Base-by-base conservation (phyloP, 2,329 filamentous ascomycete species). In the Dryadomyces quercus-mongolicae region DNA sequence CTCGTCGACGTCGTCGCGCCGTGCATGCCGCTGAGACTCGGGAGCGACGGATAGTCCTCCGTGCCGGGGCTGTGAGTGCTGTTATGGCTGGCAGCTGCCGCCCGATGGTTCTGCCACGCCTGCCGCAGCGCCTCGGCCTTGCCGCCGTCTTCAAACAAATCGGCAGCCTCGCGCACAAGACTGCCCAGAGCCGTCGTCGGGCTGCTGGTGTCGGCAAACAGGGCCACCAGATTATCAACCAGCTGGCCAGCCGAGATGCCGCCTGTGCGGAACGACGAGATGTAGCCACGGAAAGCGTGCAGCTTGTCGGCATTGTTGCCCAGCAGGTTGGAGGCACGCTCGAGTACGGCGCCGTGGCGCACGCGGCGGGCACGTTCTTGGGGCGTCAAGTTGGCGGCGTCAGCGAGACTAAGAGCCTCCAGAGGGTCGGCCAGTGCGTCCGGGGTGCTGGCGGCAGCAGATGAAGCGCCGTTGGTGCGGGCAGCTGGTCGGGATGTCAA, bases 61-160 rank as follows among this genome's bases (percentile, higher is more conserved):
- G 25, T n/a, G 2, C 22, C 18, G 18, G 45, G 15, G 47, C n/a
- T n/a, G 47, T 9, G 31, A 1, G 7, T 22, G 21, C 18, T 25
- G 45, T 21, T 36, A 15, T 25, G 8, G 46, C 13, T 25, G 34
- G n/a, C 18, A 4, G 95, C 94, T 70, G 95, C 93, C 42, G 90
- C 90, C 49, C 88, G 88, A 88, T 92, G 96, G 68, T 95, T 88
- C 61, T 89, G 88, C 90, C 92, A 96, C 1, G 91, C 88, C 62
- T 85, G 85, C 25, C 90, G 79, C 3, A 98, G 72, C 0, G 74
- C 76, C 52, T 85, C 83, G 1, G 82, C 82, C 65, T 95, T 95
- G 18, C 68, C 66, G 51, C 85, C 77, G 61, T 94, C 85, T 61
- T 98, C 92, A 62, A 93, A 97, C 12, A 98, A 81, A 52, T 97